Conservation (phyloP, 345 rosid genomes). For the Rhodamnia rubescens region DNA sequence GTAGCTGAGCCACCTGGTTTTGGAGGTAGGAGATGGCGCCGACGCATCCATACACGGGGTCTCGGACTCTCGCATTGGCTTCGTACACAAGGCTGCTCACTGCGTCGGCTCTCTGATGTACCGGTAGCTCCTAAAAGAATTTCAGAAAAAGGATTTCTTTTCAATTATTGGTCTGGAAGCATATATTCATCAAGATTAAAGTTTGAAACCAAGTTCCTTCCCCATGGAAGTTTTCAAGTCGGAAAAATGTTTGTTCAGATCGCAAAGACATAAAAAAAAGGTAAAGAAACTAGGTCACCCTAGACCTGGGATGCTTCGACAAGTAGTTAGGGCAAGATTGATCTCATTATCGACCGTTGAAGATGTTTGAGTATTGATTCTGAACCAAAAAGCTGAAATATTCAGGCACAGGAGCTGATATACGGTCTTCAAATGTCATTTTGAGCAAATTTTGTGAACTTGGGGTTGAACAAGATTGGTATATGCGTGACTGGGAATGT, state of each 20-base stretch:
- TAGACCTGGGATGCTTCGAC: background rate
- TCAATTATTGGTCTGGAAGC: background rate
- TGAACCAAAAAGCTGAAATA: background rate
- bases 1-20: slow-evolving; percentile 15
- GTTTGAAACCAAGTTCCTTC: background rate
- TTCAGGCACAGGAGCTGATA: background rate
- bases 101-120: slow-evolving; percentile 9
- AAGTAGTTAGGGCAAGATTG: background rate
- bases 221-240: background rate
- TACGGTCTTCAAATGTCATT: background rate
- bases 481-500: background rate
- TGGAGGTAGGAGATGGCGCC: slow-evolving; percentile 16
- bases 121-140: slow-evolving; percentile 3
- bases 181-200: background rate
- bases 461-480: background rate
- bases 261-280: background rate
- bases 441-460: background rate
- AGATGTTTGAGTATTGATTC: background rate
- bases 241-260: background rate
- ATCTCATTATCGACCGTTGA: background rate
- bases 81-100: slow-evolving; percentile 22
- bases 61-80: slow-evolving; percentile 13
- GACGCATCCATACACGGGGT: slow-evolving; percentile 17
- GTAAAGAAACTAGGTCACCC: background rate
- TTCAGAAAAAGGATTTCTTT: background rate